Evolutionary conservation across 257 asterid species (phyloP).

Genomic region (Petunia axillaris): DNA sequence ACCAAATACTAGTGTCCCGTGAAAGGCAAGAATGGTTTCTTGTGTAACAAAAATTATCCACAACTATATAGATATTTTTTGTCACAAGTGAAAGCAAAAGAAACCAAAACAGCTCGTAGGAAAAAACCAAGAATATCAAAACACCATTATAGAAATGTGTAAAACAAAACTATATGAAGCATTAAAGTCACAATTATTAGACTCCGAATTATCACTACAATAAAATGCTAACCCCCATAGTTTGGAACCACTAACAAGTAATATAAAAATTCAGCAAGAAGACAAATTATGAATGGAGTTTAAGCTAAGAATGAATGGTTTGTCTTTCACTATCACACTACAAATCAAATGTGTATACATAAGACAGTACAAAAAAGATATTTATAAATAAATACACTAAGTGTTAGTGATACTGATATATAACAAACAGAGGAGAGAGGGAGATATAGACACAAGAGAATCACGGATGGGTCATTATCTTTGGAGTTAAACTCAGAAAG

Average conservation of each 20-base stretch:
- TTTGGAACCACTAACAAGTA: background rate
- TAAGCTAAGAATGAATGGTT: background rate
- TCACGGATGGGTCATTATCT: background rate
- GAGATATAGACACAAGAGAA: conserved; percentile 14
- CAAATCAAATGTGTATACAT: background rate
- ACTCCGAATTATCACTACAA: background rate
- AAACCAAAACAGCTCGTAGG: background rate
- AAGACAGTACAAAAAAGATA: background rate
- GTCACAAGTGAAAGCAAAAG: background rate
- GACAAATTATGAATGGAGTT: background rate
- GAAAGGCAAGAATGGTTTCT: conserved; percentile 48
- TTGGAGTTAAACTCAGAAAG: background rate
- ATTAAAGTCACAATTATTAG: background rate
- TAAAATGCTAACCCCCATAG: background rate
- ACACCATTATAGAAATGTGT: background rate
- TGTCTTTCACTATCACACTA: background rate
- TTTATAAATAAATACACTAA: background rate
- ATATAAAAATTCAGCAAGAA: background rate
- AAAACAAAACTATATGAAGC: background rate
- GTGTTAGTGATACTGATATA: background rate
- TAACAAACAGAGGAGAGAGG: background rate
- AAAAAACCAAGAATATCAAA: conserved; percentile 12
- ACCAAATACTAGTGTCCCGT: conserved; percentile 37
- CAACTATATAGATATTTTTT: conserved; percentile 12
- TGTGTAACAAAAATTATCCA: conserved; percentile 21